A percentile compares a stretch with the other conserved stretches of the same genome.
phyloP scores from a whole-genome alignment of 192 early-diverging fungal species.

The Entomortierella lignicola region DNA sequence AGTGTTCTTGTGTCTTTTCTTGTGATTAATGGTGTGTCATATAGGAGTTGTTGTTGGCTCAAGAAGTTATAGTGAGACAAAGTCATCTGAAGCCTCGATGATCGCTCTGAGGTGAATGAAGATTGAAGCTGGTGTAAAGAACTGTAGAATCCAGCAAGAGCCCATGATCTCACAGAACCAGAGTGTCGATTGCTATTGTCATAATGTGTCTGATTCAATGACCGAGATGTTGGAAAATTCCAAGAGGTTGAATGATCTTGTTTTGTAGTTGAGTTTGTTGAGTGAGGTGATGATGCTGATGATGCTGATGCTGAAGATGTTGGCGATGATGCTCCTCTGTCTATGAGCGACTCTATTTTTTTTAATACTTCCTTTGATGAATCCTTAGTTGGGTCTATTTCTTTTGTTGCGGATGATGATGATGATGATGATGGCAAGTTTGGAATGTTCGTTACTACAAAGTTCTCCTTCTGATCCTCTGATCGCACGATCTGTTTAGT shows the following conservation, averaged over 20 bases:
- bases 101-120: not conserved
- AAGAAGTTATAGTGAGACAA: conserved; percentile 18
- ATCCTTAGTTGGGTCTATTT: no score
- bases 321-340: no score
- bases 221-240: conserved; percentile 8
- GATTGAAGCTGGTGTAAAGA: conserved; percentile 7
- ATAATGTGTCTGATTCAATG: not conserved
- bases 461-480: no score
- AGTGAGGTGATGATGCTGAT: not conserved
- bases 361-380: no score
- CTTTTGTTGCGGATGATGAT: no score
- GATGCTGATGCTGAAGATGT: not conserved
- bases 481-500: no score
- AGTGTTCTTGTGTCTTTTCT: conserved; percentile 25
- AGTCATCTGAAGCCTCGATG: not conserved
- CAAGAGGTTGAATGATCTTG: not conserved
- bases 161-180: conserved; percentile 20
- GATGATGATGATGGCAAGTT: no score
- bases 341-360: no score
- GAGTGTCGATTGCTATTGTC: not conserved
- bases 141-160: conserved; percentile 25
- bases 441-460: no score
- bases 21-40: conserved; percentile 25
- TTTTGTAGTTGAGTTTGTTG: not conserved
- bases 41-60: conserved; percentile 16